Conservation (phyloP, 345 rosid genomes). For the Syzygium aromaticum region DNA sequence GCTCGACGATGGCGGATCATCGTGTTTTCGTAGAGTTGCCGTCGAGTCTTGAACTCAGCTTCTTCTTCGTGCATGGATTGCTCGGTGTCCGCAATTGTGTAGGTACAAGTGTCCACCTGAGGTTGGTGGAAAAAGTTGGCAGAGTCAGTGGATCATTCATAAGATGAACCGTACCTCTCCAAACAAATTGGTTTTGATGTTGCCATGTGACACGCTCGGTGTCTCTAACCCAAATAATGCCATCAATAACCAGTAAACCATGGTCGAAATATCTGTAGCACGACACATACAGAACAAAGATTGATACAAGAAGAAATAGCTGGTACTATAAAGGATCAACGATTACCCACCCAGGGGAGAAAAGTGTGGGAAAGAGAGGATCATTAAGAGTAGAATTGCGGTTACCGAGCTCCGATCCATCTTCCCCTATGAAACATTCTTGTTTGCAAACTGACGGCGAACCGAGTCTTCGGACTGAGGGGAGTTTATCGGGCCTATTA, state of each 20-base stretch:
- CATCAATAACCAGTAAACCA: not conserved
- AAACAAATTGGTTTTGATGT: not conserved
- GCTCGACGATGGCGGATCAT: not conserved
- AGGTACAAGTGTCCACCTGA: not conserved
- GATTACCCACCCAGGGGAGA: not conserved
- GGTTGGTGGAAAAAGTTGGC: not conserved
- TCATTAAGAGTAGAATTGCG: not conserved
- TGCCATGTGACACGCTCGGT: not conserved
- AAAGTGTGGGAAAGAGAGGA: not conserved
- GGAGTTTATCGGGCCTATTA: not conserved
- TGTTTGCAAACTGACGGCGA: not conserved
- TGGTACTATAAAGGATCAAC: too few relatives aligned
- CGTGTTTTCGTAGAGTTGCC: not conserved
- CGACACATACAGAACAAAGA: not conserved
- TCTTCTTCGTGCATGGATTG: not conserved
- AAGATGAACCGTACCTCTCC: not conserved
- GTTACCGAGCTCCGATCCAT: not conserved
- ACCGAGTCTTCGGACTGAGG: not conserved
- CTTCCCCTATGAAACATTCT: not conserved
- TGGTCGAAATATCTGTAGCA: not conserved
- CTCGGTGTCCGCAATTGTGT: not conserved
- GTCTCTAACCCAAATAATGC: not conserved
- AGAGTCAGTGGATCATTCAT: not conserved
- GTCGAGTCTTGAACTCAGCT: not conserved
- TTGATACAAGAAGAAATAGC: not conserved